Conservation (phyloP, 192 early-diverging fungal genomes). For the Haplosporangium gracile region DNA sequence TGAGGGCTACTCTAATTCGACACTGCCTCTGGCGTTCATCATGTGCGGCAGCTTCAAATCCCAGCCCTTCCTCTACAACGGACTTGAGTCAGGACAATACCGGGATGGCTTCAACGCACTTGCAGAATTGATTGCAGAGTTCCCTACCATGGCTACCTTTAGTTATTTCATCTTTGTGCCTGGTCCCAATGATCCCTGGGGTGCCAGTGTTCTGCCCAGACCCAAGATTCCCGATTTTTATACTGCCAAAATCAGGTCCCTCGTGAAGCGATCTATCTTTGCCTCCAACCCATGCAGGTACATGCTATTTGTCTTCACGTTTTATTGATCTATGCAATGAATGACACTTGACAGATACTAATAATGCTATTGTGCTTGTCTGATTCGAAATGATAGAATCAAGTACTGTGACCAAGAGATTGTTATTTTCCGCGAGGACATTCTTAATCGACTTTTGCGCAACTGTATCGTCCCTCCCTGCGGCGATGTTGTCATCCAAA, state of each 20-base stretch:
- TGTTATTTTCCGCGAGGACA: conserved; percentile 89
- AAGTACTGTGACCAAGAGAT: conserved; percentile 94
- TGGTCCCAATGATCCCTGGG: conserved; percentile 89
- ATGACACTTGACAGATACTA: background rate
- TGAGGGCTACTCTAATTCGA: conserved; percentile 75
- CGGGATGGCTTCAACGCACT: conserved; percentile 67
- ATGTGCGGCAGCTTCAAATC: conserved; percentile 91
- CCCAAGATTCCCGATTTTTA: conserved; percentile 81
- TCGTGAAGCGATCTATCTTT: conserved; percentile 74
- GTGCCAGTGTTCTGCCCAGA: conserved; percentile 76
- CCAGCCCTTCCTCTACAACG: conserved; percentile 74
- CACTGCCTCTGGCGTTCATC: conserved; percentile 85
- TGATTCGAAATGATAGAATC: conserved; percentile 66
- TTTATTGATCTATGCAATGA: background rate
- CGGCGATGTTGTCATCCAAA: conserved; percentile 55
- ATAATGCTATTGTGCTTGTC: background rate
- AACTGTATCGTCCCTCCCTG: conserved; percentile 79
- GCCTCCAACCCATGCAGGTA: conserved; percentile 89
- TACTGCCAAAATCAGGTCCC: conserved; percentile 68
- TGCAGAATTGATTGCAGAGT: conserved; percentile 77
- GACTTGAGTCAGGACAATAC: conserved; percentile 74
- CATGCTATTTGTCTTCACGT: background rate
- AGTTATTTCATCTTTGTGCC: conserved; percentile 93
- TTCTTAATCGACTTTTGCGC: conserved; percentile 79
- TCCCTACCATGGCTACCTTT: conserved; percentile 64